Base-by-base conservation (phyloP, 768 basidiomycete genomes). In the Rubroboletus pulcherrimus region DNA sequence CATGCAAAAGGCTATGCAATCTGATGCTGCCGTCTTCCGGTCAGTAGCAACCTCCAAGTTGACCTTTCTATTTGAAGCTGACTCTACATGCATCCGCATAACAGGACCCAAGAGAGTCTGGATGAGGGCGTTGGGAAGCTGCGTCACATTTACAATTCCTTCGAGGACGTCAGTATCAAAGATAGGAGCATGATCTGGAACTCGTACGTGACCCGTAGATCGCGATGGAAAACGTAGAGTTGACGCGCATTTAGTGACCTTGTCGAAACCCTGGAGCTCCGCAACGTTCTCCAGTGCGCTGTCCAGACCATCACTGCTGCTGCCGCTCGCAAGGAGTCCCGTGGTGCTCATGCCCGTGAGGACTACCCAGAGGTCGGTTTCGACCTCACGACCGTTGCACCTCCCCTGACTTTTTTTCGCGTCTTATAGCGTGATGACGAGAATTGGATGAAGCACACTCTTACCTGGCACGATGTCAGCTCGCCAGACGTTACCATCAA, bases 101-200 rank as follows among this genome's bases (percentile, higher is more conserved):
- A 54, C 62, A 90, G 93, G 63, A 96, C 93, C 30, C 94, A 97
- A 70, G 72, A 83, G 60, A 85, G 86, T 50, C 78, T 99, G 57
- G 96, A 98, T 64, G 87, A 96, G 63, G 97, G 97, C 75, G 94
- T 98, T 29, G 66, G 82, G 74, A 94, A 93, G 77, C 78, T 99
- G 65, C 80, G 79, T 54, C 77, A 80, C 40, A 93, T 98, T 63
- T 95, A 95, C 81, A 84, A 88, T 68, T 91, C 82, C 67, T 98
- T 86, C 74, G 81, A 88, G 63, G 82, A 96, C 42, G 90, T 99
- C 61, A 91, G 95, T 51, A 91, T 97, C 79, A 94, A 97, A 78
- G 97, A 98, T 74, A 82, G 97, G 68, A 93, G 91, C 75, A 91
- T 98, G 95, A 97, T 98, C 74, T 99, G 96, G 97, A 98, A 98